Conservation (phyloP, 129 eudicot species). For the Artemisia argyi region DNA sequence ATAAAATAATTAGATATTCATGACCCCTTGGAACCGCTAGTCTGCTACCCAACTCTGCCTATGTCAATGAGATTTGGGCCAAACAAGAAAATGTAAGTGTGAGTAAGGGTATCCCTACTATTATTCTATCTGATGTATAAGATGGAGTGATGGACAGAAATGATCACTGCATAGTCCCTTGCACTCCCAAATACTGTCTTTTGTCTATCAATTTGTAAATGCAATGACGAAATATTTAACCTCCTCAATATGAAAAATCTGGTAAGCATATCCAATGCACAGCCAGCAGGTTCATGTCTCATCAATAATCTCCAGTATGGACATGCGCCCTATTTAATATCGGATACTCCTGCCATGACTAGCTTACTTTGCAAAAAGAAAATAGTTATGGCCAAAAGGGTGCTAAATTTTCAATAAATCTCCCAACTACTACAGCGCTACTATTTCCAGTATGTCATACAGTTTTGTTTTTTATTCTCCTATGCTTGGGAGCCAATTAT, state of each 20-base stretch:
- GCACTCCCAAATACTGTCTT: constrained; percentile 3
- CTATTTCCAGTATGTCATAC: neutral
- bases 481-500: no score
- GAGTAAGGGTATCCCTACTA: neutral
- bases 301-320: no score
- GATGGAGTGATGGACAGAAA: neutral
- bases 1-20: neutral
- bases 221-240: constrained; percentile 6
- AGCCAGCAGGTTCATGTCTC: no score
- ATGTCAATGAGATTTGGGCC: neutral
- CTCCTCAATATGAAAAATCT: no score
- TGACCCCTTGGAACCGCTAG: neutral
- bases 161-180: neutral
- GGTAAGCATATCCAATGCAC: no score
- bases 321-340: constrained; percentile 2
- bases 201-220: constrained; percentile 9
- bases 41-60: neutral
- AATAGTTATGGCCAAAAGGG: neutral
- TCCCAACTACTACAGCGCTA: neutral
- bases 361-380: no score
- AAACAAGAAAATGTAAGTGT: no score
- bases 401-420: constrained; percentile 14
- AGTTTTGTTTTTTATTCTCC: no score
- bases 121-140: neutral
- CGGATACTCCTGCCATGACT: neutral